Conservation (phyloP, 768 basidiomycete genomes). For the Glaciozyma martinii region DNA sequence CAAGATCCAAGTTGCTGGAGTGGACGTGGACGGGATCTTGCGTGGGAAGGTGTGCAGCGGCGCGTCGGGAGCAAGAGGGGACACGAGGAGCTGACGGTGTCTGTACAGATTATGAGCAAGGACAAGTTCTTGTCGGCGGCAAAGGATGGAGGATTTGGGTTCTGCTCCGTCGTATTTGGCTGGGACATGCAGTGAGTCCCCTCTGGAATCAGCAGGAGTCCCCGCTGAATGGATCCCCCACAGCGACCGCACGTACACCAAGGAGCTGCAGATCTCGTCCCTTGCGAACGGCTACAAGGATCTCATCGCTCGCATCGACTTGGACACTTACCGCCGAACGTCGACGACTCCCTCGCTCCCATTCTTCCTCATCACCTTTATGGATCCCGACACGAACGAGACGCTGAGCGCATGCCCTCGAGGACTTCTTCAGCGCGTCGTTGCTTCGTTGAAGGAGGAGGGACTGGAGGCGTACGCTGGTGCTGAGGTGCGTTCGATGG, state of each 20-base stretch:
- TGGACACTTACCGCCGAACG: conserved; percentile 76
- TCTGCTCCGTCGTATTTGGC: conserved; percentile 51
- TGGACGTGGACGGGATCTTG: conserved; percentile 75
- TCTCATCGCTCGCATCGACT: conserved; percentile 72
- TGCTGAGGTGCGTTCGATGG: conserved; percentile 19
- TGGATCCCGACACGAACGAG: conserved; percentile 72
- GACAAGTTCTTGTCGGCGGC: conserved; percentile 79
- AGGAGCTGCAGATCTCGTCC: conserved; percentile 84
- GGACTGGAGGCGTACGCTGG: conserved; percentile 50
- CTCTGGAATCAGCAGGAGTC: conserved; percentile 36
- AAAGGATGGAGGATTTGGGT: conserved; percentile 67
- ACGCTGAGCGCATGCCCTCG: conserved; percentile 77
- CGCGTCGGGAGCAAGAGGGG: neutral
- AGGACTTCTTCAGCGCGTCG: conserved; percentile 58
- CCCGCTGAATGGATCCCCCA: neutral
- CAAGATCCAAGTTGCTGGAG: conserved; percentile 28
- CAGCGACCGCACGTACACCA: conserved; percentile 44
- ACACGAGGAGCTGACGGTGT: neutral
- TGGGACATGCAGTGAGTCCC: conserved; percentile 79
- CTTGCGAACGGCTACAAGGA: conserved; percentile 86
- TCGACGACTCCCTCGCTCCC: conserved; percentile 71
- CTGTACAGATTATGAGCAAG: conserved; percentile 55
- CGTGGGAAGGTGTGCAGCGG: conserved; percentile 63
- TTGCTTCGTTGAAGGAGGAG: conserved; percentile 46
- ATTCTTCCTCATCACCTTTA: conserved; percentile 84